phyloP scores from a whole-genome alignment of 176 grass and related monocot genomes.

The Oryza longistaminata region DNA sequence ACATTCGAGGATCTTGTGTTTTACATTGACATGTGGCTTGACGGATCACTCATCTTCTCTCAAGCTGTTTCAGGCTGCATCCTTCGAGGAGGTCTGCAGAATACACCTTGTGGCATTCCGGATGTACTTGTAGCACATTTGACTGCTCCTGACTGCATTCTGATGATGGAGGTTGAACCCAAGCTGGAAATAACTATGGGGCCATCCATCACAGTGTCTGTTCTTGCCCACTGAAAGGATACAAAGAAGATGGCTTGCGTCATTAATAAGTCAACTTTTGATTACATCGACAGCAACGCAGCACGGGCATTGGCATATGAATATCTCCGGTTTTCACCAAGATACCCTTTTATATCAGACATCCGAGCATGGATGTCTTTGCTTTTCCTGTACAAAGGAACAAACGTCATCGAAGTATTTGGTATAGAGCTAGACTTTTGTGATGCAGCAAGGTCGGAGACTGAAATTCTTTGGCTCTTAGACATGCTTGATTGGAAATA shows the following conservation, averaged over 20 bases:
- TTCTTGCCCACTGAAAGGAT: conserved; percentile 69
- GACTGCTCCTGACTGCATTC: conserved; percentile 51
- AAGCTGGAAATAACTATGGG: conserved; percentile 47
- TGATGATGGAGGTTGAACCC: conserved; percentile 66
- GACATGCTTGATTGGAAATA: conserved; percentile 96
- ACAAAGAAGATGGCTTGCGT: conserved; percentile 65
- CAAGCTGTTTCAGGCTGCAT: conserved; percentile 56
- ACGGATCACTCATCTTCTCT: conserved; percentile 61
- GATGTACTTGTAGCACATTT: conserved; percentile 60
- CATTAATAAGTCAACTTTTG: conserved; percentile 60
- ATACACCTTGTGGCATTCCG: conserved; percentile 49
- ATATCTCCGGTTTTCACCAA: conserved; percentile 73
- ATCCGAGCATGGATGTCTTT: conserved; percentile 79
- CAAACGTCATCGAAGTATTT: conserved; percentile 58
- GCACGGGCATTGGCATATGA: conserved; percentile 68
- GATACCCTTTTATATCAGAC: conserved; percentile 70
- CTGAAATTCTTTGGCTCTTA: conserved; percentile 74
- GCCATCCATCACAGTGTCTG: conserved; percentile 47
- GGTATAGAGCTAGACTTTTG: conserved; percentile 84
- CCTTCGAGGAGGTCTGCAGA: conserved; percentile 52
- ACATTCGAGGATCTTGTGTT: conserved; percentile 66
- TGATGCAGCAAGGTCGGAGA: conserved; percentile 62
- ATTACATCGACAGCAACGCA: conserved; percentile 70
- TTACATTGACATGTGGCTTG: conserved; percentile 77
- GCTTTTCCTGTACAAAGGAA: conserved; percentile 56